Evolutionary conservation across 2,329 filamentous ascomycete species (phyloP).

Genomic region (Chalara sp.): DNA sequence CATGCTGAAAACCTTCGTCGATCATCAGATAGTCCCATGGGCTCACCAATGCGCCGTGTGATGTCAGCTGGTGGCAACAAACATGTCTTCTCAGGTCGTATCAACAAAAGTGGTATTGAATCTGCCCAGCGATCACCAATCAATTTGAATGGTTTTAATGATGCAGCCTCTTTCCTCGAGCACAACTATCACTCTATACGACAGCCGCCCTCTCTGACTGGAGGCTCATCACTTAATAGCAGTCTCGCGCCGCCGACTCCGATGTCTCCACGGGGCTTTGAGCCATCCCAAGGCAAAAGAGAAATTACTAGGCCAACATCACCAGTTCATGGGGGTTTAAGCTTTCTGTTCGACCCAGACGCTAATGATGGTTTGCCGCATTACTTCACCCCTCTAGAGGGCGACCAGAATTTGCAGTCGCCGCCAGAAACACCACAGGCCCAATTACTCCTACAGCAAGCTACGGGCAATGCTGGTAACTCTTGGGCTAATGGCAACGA

Average conservation of each 20-base stretch:
- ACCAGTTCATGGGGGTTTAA: constrained; percentile 16
- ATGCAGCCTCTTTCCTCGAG: constrained; percentile 22
- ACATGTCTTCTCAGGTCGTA: constrained; percentile 21
- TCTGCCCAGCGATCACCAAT: constrained; percentile 26
- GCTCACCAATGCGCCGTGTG: constrained; percentile 27
- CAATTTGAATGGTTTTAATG: constrained; percentile 20
- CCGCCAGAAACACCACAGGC: constrained; percentile 25
- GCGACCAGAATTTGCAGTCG: constrained; percentile 21
- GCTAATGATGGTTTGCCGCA: constrained; percentile 12
- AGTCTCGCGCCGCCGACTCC: constrained; percentile 27
- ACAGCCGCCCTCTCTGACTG: constrained; percentile 16
- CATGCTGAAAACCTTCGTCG: constrained; percentile 24
- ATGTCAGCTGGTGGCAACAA: constrained; percentile 24
- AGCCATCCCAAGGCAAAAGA: constrained; percentile 19
- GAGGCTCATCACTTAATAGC: constrained; percentile 21
- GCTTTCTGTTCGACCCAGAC: constrained; percentile 12
- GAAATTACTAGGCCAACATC: constrained; percentile 14
- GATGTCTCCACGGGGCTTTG: constrained; percentile 23
- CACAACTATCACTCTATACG: constrained; percentile 20
- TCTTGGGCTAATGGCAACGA: constrained; percentile 12
- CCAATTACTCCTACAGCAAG: constrained; percentile 8
- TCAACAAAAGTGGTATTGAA: constrained; percentile 24
- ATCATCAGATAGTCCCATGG: constrained; percentile 18
- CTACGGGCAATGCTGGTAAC: constrained; percentile 1
- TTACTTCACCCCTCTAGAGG: constrained; percentile 17